Percentiles rank a stretch among this genome's conserved stretches.
Conservation (phyloP, 192 early-diverging fungal species). For the Coemansia sp. region DNA sequence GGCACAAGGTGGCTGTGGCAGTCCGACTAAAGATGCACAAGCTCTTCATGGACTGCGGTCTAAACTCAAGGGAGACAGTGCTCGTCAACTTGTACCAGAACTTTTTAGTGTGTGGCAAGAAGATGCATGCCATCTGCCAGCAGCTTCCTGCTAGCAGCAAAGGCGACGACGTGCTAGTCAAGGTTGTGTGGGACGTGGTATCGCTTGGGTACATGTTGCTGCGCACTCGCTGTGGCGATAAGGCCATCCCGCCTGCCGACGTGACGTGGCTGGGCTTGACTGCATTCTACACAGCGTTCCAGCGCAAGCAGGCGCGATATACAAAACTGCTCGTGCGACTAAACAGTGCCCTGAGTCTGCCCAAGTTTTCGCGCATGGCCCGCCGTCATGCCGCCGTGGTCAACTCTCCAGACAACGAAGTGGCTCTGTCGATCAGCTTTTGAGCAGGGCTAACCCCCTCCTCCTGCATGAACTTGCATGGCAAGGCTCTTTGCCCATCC, state of each 20-base stretch:
- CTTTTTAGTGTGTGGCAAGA: slow-evolving; percentile 71
- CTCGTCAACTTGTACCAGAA: slow-evolving; percentile 82
- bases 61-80: slow-evolving; percentile 65
- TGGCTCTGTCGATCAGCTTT: slow-evolving; percentile 31
- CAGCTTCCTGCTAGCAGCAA: slow-evolving; percentile 19
- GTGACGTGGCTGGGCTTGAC: slow-evolving; percentile 55
- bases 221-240: slow-evolving; percentile 20
- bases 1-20: slow-evolving; percentile 48
- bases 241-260: slow-evolving; percentile 21
- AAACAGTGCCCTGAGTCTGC: slow-evolving; percentile 10
- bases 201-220: slow-evolving; percentile 33
- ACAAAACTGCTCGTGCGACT: slow-evolving; percentile 27
- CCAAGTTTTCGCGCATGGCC: slow-evolving; percentile 14
- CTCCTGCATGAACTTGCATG: no score
- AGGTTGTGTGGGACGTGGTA: slow-evolving; percentile 22
- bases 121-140: slow-evolving; percentile 55
- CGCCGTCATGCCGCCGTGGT: slow-evolving; percentile 15
- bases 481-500: no score
- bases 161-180: slow-evolving; percentile 16
- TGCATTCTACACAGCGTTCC: slow-evolving; percentile 53
- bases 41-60: slow-evolving; percentile 64
- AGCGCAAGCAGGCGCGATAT: slow-evolving; percentile 53
- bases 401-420: slow-evolving; percentile 27
- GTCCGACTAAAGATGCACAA: slow-evolving; percentile 40
- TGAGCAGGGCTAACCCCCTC: background rate